Percentiles rank a stretch among this genome's conserved stretches.
These are phyloP conservation scores for Gonapodya sp. DNA, from an alignment of 192 early-diverging fungal genomes.

Conservation along the genomic window DNA sequence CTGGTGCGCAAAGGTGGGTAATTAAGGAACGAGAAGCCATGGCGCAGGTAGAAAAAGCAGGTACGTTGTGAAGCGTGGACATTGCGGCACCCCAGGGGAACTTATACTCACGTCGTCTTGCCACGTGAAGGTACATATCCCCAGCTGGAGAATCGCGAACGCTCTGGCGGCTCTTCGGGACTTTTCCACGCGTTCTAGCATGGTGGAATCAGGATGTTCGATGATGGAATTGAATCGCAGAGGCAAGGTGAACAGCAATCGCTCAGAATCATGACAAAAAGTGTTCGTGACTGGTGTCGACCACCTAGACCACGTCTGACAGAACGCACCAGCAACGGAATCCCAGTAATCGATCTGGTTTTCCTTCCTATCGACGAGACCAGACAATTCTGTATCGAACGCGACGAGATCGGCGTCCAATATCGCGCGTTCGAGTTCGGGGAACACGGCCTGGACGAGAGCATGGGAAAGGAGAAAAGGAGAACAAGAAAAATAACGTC, in stretches of 20 bases:
- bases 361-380: constrained; percentile 20
- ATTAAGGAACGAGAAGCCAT: too few species aligned
- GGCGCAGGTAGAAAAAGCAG: too few species aligned
- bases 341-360: neutral
- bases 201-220: constrained; percentile 9
- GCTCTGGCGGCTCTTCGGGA: constrained; percentile 31
- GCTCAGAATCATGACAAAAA: too few species aligned
- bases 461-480: neutral
- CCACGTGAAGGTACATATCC: constrained; percentile 76
- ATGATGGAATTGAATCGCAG: neutral
- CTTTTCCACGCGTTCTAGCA: constrained; percentile 48
- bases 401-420: constrained; percentile 59
- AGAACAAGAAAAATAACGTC: neutral
- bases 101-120: constrained; percentile 15
- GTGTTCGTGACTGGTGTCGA: too few species aligned
- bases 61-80: too few species aligned
- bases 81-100: too few species aligned
- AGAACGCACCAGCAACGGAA: neutral
- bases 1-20: too few species aligned
- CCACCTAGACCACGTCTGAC: neutral
- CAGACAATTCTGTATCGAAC: constrained; percentile 78
- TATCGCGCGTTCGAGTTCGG: constrained; percentile 56
- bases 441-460: constrained; percentile 29
- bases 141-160: constrained; percentile 66
- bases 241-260: too few species aligned